These are phyloP conservation scores for Sphaerobolus stellatus DNA, from an alignment of 1,284 basidiomycete species.

Conservation along the genomic window DNA sequence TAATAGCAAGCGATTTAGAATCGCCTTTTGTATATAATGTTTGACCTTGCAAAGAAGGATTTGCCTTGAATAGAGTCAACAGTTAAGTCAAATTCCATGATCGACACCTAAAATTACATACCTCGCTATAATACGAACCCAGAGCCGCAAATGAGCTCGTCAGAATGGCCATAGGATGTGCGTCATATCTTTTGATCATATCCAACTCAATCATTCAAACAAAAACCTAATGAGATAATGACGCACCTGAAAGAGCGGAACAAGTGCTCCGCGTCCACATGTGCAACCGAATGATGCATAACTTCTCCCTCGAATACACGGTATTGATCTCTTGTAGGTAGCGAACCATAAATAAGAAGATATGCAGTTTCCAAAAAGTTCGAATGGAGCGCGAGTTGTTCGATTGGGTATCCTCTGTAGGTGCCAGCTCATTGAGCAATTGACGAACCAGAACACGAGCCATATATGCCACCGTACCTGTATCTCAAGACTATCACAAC, in stretches of 20 bases:
- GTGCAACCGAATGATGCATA: conserved; percentile 73
- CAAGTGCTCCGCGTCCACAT: conserved; percentile 78
- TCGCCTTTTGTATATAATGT: conserved; percentile 70
- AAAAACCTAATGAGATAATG: not conserved
- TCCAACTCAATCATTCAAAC: not conserved
- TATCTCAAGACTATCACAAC: conserved; percentile 62
- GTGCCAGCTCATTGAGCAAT: not conserved
- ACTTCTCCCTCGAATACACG: conserved; percentile 69
- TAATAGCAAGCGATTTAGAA: conserved; percentile 59
- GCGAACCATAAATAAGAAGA: conserved; percentile 81
- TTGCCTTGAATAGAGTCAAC: conserved; percentile 42
- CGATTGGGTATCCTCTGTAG: conserved; percentile 85
- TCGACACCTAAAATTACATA: conserved; percentile 7
- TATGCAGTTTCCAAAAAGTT: conserved; percentile 81
- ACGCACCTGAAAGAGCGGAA: conserved; percentile 73
- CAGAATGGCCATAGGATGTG: conserved; percentile 86
- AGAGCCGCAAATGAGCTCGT: conserved; percentile 83
- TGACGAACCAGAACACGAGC: not conserved
- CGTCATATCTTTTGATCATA: conserved; percentile 65
- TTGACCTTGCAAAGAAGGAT: conserved; percentile 79
- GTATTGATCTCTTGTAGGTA: conserved; percentile 69
- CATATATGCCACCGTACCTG: conserved; percentile 44
- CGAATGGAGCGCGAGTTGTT: conserved; percentile 77
- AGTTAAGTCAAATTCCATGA: too few relatives aligned
- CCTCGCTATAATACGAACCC: conserved; percentile 78